Percentiles rank a stretch among this genome's conserved stretches.
Conservation (phyloP, 2,329 filamentous ascomycete species). For the Teratosphaeria zuluensis region DNA sequence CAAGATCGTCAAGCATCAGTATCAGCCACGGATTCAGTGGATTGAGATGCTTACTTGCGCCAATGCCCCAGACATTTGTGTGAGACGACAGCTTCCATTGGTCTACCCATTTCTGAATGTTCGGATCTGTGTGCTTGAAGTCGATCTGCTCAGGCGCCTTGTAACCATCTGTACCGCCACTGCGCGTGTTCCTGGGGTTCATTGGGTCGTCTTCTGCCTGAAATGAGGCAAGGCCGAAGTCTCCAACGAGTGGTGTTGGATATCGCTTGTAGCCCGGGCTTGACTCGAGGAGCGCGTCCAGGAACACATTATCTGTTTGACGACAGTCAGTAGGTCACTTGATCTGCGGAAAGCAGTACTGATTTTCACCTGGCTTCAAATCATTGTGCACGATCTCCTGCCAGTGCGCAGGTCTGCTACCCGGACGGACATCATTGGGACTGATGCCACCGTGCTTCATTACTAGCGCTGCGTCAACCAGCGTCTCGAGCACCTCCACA, state of each 20-base stretch:
- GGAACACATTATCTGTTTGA: background rate
- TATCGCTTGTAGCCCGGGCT: background rate
- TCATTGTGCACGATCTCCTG: background rate
- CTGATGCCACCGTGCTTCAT: background rate
- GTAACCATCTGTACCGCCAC: background rate
- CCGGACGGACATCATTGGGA: background rate
- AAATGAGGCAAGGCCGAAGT: background rate
- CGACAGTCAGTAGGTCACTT: background rate
- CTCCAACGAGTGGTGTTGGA: background rate
- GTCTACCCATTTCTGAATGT: background rate
- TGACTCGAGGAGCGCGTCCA: background rate
- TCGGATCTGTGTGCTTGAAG: background rate
- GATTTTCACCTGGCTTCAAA: background rate
- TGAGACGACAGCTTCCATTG: background rate
- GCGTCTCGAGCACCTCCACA: background rate
- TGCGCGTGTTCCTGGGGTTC: background rate
- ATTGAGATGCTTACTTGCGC: background rate
- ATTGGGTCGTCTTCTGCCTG: background rate
- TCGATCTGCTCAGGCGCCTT: background rate
- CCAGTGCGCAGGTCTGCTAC: background rate
- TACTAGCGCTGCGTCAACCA: background rate
- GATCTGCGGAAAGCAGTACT: too few species aligned
- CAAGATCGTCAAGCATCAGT: background rate
- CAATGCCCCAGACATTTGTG: background rate
- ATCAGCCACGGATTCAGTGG: background rate